Conservation (phyloP, 2,329 filamentous ascomycete species). For the Hymenoscyphus linearis region DNA sequence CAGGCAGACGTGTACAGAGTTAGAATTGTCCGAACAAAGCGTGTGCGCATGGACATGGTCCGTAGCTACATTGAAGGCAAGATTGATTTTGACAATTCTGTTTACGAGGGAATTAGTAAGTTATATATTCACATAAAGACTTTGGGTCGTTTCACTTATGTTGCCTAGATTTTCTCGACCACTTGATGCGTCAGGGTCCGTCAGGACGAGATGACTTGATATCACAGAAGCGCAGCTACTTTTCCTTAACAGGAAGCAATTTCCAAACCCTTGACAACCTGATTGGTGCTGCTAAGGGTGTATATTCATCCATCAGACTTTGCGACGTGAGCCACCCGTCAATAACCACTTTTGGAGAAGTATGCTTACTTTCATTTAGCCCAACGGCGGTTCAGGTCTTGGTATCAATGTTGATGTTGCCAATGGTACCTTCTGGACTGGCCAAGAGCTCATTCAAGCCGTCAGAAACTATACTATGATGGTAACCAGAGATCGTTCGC, state of each 20-base stretch:
- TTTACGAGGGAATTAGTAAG: conserved; percentile 73
- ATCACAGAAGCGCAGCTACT: conserved; percentile 79
- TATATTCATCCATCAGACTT: conserved; percentile 79
- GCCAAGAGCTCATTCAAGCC: conserved; percentile 33
- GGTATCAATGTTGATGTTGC: conserved; percentile 87
- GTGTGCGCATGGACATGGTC: conserved; percentile 63
- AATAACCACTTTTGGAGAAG: conserved; percentile 9
- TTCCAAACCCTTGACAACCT: conserved; percentile 51
- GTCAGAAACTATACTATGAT: conserved; percentile 28
- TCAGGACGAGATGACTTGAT: conserved; percentile 51
- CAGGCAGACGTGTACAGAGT: conserved; percentile 49
- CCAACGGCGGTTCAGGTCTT: conserved; percentile 47
- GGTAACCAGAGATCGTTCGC: conserved; percentile 21
- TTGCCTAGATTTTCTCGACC: conserved; percentile 70
- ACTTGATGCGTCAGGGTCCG: conserved; percentile 77
- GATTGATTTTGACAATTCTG: conserved; percentile 55
- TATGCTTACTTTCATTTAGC: conserved; percentile 9
- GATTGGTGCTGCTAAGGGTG: conserved; percentile 79
- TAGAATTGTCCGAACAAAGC: conserved; percentile 58
- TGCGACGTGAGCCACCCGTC: conserved; percentile 46
- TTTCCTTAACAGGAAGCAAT: conserved; percentile 36
- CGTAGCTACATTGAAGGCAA: conserved; percentile 59
- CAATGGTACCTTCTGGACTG: conserved; percentile 82
- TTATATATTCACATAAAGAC: conserved; percentile 11
- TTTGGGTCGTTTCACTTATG: conserved; percentile 6